Evolutionary conservation across 2,329 filamentous ascomycete species (phyloP), one percentile per base, ranked within the genome.

Genomic region (Monilinia laxa): DNA sequence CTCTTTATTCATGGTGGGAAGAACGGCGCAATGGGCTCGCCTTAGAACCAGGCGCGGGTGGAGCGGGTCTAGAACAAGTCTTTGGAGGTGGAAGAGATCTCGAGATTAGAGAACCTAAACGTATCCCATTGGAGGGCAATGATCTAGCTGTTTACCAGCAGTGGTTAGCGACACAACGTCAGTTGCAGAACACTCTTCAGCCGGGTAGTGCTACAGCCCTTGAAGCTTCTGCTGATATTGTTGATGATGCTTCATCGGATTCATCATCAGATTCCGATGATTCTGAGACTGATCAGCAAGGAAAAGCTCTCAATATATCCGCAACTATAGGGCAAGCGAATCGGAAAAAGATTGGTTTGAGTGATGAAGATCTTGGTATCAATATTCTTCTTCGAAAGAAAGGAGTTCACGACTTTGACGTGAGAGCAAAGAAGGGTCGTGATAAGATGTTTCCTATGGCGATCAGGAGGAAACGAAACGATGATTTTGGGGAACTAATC

Each of bases 401-500:
- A 76, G 91, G 90, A 18, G 88, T 96, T n/a, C 91, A 95, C 76
- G 95, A 99, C 77, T 99, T 91, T 72, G 92, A 97, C 75, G 90
- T 97, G 1, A 85, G 92, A 52, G 91, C 90, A 47, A 97, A 97
- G 77, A 96, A 92, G 76, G 95, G 95, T 3, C 86, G 93, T 65
- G 95, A 99, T 76, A 89, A 93, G 69, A 90, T 96, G 80, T 98
- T 97, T 75, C 95, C 95, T 0, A 89, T 96, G 64, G 86, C 93
- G 0, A 86, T 93, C 31, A 88, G 92, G 62, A 84, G 91, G 73
- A 90, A 88, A 76, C 88, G 92, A 62, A 87, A 85, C 40, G 95
- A 98, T 75, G 94, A 97, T 70, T 99, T 95, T 78, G 95, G 95
- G 67, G 95, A 99, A 71, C 80, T 96, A 20, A 97, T 99, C 72